Conservation (phyloP, 2,329 filamentous ascomycete genomes). For the Pseudogymnoascus sp. region DNA sequence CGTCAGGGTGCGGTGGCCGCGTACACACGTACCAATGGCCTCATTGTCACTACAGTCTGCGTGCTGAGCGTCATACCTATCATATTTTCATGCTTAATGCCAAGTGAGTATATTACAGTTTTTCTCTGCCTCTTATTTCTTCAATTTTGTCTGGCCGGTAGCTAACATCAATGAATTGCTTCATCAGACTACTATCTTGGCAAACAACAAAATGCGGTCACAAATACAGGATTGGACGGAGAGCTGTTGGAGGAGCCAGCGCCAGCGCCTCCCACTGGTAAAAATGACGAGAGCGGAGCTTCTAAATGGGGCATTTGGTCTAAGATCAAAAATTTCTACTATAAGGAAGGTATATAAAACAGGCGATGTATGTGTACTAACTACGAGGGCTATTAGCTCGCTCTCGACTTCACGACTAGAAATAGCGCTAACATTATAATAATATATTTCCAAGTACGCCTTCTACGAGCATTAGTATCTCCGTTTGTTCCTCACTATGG, state of each 20-base stretch:
- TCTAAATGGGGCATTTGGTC: background rate
- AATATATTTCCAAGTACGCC: too few species aligned
- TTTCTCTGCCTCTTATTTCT: background rate
- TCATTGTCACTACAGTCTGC: slow-evolving; percentile 29
- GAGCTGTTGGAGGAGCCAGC: slow-evolving; percentile 12
- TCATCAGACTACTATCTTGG: slow-evolving; percentile 24
- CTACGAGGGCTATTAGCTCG: background rate
- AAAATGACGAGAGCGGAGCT: background rate
- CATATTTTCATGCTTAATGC: slow-evolving; percentile 33
- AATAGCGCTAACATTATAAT: too few species aligned
- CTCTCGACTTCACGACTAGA: too few species aligned
- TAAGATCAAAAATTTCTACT: background rate
- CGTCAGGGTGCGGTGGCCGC: slow-evolving; percentile 31
- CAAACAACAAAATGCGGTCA: slow-evolving; percentile 23
- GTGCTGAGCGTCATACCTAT: slow-evolving; percentile 27
- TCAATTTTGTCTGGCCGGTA: background rate
- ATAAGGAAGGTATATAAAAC: background rate
- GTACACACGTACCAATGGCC: slow-evolving; percentile 29
- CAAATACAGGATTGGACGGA: slow-evolving; percentile 20
- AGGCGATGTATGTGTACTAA: background rate
- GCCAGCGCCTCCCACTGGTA: background rate
- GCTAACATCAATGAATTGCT: background rate
- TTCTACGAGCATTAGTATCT: too few species aligned
- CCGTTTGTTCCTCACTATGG: too few species aligned
- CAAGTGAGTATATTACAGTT: slow-evolving; percentile 13